These are phyloP conservation scores for Russula sp. DNA, from an alignment of 768 basidiomycete genomes.

Conservation along the genomic window DNA sequence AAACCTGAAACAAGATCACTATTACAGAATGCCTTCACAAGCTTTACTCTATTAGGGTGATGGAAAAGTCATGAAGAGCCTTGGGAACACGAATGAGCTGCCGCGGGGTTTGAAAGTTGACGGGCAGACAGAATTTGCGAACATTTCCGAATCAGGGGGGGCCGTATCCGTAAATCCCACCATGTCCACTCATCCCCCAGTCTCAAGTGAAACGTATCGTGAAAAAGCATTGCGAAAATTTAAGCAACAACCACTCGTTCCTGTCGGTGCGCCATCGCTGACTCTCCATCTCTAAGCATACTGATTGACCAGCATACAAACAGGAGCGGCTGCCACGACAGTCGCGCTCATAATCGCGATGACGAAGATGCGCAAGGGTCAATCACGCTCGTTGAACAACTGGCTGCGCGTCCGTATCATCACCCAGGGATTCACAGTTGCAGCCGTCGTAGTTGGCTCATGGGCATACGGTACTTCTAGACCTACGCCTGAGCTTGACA, in stretches of 20 bases:
- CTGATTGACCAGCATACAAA: background rate
- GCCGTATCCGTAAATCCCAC: background rate
- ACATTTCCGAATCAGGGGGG: background rate
- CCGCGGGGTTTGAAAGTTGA: background rate
- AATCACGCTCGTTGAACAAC: constrained; percentile 62
- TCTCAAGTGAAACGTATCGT: constrained; percentile 49
- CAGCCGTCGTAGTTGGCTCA: constrained; percentile 53
- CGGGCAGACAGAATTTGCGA: background rate
- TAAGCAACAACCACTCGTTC: constrained; percentile 78
- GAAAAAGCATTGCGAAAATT: constrained; percentile 61
- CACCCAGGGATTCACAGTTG: constrained; percentile 70
- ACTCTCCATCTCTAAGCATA: background rate
- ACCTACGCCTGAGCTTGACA: constrained; percentile 34
- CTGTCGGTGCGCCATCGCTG: constrained; percentile 53
- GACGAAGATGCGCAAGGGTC: constrained; percentile 60
- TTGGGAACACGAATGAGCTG: background rate
- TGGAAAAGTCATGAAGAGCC: background rate
- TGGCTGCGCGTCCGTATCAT: constrained; percentile 78
- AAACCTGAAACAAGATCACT: too few species aligned
- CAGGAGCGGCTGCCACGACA: constrained; percentile 62
- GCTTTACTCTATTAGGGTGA: background rate
- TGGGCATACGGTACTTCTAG: constrained; percentile 34
- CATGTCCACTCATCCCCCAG: constrained; percentile 21
- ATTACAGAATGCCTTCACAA: background rate
- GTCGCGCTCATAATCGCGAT: constrained; percentile 66